phyloP scores from a whole-genome alignment of 2,329 filamentous ascomycete genomes.

The Aspergillus aculeatus region DNA sequence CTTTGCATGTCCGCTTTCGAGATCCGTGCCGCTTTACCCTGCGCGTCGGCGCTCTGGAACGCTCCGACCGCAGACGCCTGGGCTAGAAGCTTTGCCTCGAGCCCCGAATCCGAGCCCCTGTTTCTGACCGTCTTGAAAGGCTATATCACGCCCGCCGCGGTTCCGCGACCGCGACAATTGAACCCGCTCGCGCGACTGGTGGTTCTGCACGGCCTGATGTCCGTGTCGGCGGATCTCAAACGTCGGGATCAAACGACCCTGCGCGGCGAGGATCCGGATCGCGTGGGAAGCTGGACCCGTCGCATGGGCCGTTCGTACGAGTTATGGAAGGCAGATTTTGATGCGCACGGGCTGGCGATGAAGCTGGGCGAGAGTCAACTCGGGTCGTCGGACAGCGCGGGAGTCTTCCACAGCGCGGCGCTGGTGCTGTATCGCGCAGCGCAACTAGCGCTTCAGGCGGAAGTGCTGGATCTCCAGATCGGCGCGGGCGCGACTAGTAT shows the following conservation, averaged over 20 bases:
- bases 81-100: slow-evolving; percentile 44
- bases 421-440: slow-evolving; percentile 60
- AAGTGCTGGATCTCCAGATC: slow-evolving; percentile 62
- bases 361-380: slow-evolving; percentile 31
- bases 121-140: slow-evolving; percentile 57
- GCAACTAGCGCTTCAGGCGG: slow-evolving; percentile 56
- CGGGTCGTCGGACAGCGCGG: slow-evolving; percentile 26
- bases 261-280: slow-evolving; percentile 43
- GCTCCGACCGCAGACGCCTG: slow-evolving; percentile 54
- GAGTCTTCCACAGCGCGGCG: slow-evolving; percentile 49
- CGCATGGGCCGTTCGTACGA: slow-evolving; percentile 56
- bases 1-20: slow-evolving; percentile 67
- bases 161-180: slow-evolving; percentile 40
- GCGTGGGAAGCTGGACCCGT: slow-evolving; percentile 50
- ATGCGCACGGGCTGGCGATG: slow-evolving; percentile 49
- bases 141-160: slow-evolving; percentile 51
- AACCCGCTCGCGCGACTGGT: slow-evolving; percentile 56
- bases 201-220: slow-evolving; percentile 62
- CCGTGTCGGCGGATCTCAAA: slow-evolving; percentile 61
- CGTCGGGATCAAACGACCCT: slow-evolving; percentile 62
- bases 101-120: slow-evolving; percentile 30
- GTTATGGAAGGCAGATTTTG: slow-evolving; percentile 59
- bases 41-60: slow-evolving; percentile 57
- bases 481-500: slow-evolving; percentile 61
- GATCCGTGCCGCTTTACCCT: slow-evolving; percentile 57